Base-by-base conservation (phyloP, 345 rosid species). In the Sonneratia alba region DNA sequence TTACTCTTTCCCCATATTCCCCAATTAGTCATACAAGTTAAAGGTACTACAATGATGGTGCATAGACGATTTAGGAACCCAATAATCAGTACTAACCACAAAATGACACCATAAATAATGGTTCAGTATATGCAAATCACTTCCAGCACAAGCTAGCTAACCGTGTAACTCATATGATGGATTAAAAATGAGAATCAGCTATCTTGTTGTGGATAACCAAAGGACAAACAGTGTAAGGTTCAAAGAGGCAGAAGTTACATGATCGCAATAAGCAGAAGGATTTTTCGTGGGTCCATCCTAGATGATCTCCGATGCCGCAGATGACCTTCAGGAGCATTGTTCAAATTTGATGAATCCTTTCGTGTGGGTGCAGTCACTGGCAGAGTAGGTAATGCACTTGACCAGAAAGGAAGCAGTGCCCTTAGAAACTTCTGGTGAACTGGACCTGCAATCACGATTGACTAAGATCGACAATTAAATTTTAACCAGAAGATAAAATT, bases 341-440 rank as follows among this genome's bases (percentile, higher is more conserved):
- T 95, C 69, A 75, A 82, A 73, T 87, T 87, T 76, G 86, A 59
- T 68, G 83, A 75, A 73, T 92, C 97, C 74, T 86, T 96, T 24
- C 94, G 97, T 21, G 89, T 76, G 73, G 99, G 99, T 70, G 94
- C 99, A 70, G 91, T 92, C 72, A 96, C 99, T 4, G 99, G 99
- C 72, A 96, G 81, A 40, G 93, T 89, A 71, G 99, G 99, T 74
- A 96, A 83, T 77, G 98, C 85, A 87, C 86, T 96, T 77, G 98
- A 90, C 98, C 99, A 96, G 81, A 96, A 96, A 22, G 99, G 98
- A 77, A 96, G 86, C 85, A 96, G 79, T 37, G 96, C 92, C 73
- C 98, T 84, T 55, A 95, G 87, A 80, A 95, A 89, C 84, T 92
- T 92, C 73, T 92, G 90, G 75, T 83, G 91, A 56, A 92, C 83